A percentile compares a stretch with the other conserved stretches of the same genome.
These are phyloP conservation scores for Ganoderma lucidum DNA, from an alignment of 1,284 basidiomycete species.

Conservation along the genomic window DNA sequence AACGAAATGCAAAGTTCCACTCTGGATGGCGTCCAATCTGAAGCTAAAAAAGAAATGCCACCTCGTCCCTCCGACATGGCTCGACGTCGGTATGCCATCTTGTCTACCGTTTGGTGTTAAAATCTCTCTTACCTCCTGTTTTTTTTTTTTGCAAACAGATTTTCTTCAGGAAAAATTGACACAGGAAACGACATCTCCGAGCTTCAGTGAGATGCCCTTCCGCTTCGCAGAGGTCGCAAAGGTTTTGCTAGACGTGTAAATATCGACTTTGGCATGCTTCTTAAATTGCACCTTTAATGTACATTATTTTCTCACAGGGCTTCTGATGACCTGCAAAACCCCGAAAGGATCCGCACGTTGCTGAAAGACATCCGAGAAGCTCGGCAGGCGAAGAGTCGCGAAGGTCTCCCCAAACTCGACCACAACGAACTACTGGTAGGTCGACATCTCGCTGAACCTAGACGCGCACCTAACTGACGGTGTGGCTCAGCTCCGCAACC, in stretches of 20 bases:
- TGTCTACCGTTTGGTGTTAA: too few species aligned
- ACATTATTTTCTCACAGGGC: conserved; percentile 62
- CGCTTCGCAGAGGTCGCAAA: conserved; percentile 91
- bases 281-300: not conserved
- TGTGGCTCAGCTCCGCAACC: conserved; percentile 75
- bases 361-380: conserved; percentile 96
- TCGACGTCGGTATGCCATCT: conserved; percentile 76
- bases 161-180: conserved; percentile 77
- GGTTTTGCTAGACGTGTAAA: conserved; percentile 89
- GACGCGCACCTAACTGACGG: not conserved
- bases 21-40: conserved; percentile 95
- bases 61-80: conserved; percentile 90
- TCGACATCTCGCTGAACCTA: not conserved
- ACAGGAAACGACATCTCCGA: conserved; percentile 75
- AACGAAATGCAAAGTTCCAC: conserved; percentile 80
- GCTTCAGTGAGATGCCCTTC: conserved; percentile 82
- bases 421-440: conserved; percentile 82
- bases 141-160: conserved; percentile 53
- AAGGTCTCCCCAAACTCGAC: conserved; percentile 79
- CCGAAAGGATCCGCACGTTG: conserved; percentile 83
- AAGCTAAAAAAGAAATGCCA: conserved; percentile 95
- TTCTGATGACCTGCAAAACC: conserved; percentile 85
- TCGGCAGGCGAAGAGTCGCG: conserved; percentile 91
- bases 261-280: conserved; percentile 24
- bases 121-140: too few species aligned